These are phyloP conservation scores for Candida berthetii DNA, from an alignment of 805 yeast species.

Conservation along the genomic window DNA sequence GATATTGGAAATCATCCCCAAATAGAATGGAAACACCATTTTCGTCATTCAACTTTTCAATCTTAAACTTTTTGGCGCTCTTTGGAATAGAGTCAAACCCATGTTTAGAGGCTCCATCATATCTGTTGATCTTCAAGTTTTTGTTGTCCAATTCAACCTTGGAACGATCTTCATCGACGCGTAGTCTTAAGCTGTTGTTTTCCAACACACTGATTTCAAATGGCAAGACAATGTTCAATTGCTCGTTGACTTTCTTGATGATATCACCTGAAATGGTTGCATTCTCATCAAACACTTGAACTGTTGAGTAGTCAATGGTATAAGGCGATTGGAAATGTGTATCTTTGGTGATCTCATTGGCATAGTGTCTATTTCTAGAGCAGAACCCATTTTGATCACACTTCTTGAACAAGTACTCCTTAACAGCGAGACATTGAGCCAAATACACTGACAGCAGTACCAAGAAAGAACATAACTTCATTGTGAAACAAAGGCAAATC, in stretches of 20 bases:
- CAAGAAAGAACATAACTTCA: slow-evolving; percentile 1
- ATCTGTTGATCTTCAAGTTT: slow-evolving; percentile 42
- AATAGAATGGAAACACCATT: slow-evolving; percentile 19
- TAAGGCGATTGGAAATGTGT: slow-evolving; percentile 29
- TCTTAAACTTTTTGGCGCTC: slow-evolving; percentile 3
- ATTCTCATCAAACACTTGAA: slow-evolving; percentile 20
- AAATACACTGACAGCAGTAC: slow-evolving; percentile 1
- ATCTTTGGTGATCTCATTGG: slow-evolving; percentile 19
- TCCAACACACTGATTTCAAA: slow-evolving; percentile 51
- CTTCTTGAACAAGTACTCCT: slow-evolving; percentile 63
- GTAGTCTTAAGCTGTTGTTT: slow-evolving; percentile 54
- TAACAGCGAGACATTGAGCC: slow-evolving; percentile 34
- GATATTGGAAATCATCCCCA: slow-evolving; percentile 33
- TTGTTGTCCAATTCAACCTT: slow-evolving; percentile 14
- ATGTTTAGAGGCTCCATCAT: slow-evolving; percentile 53
- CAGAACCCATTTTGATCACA: slow-evolving; percentile 86
- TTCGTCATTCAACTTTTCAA: slow-evolving; percentile 17
- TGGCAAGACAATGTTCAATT: slow-evolving; percentile 40
- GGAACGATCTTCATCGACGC: slow-evolving; percentile 54
- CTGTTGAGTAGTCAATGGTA: slow-evolving; percentile 29
- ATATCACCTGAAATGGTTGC: slow-evolving; percentile 40
- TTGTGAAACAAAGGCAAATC: not conserved
- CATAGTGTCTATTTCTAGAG: slow-evolving; percentile 67
- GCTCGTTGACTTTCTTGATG: slow-evolving; percentile 36
- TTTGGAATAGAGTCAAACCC: slow-evolving; percentile 33